phyloP scores from a whole-genome alignment of 1,284 basidiomycete species.

The Heterobasidion irregulare region DNA sequence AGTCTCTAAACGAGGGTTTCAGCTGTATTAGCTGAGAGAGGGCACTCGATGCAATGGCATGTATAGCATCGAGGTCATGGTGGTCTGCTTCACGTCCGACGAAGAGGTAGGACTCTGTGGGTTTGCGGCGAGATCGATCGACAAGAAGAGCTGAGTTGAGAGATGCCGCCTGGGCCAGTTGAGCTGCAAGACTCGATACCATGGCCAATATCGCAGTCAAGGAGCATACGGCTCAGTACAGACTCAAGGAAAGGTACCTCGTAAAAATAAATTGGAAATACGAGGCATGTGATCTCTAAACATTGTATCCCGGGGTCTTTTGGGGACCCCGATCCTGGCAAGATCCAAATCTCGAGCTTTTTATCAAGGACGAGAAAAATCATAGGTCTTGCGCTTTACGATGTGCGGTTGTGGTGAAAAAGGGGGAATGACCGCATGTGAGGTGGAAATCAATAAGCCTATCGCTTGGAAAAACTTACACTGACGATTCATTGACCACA shows the following conservation, averaged over 20 bases:
- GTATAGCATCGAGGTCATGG: slow-evolving; percentile 84
- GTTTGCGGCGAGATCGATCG: slow-evolving; percentile 55
- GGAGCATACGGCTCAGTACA: not conserved
- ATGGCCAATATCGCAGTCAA: slow-evolving; percentile 26
- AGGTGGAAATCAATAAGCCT: too few relatives aligned
- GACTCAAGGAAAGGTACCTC: too few relatives aligned
- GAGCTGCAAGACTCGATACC: slow-evolving; percentile 76
- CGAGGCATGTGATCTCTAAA: not conserved
- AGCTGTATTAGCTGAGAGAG: slow-evolving; percentile 70
- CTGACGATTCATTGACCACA: too few relatives aligned
- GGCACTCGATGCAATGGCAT: slow-evolving; percentile 78
- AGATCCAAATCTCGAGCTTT: too few relatives aligned
- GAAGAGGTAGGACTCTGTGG: slow-evolving; percentile 79
- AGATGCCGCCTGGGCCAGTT: slow-evolving; percentile 77
- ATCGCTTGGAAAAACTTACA: too few relatives aligned
- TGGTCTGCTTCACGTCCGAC: slow-evolving; percentile 70
- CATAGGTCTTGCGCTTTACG: too few relatives aligned
- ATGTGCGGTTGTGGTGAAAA: too few relatives aligned
- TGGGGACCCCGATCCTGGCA: too few relatives aligned
- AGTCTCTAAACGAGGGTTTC: slow-evolving; percentile 54
- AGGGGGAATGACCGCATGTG: too few relatives aligned
- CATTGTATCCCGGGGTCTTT: too few relatives aligned
- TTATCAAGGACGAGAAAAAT: too few relatives aligned
- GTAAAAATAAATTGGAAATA: not conserved
- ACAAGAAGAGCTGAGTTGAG: slow-evolving; percentile 73